These are phyloP conservation scores for Phyllosticta capitalensis DNA, from an alignment of 2,329 filamentous ascomycete species.

Conservation along the genomic window DNA sequence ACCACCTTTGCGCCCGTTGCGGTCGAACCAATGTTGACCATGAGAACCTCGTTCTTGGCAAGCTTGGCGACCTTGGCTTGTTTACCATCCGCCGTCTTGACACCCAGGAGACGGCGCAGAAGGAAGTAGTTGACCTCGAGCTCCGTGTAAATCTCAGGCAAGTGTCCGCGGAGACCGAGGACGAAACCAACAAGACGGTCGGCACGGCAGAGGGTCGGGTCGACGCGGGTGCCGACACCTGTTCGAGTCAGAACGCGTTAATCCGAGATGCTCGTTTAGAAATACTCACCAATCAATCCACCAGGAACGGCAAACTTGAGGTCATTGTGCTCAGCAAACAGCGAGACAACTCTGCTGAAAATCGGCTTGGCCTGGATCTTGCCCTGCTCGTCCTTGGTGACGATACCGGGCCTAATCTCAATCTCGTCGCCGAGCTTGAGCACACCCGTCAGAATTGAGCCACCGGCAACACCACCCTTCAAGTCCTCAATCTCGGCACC, in stretches of 20 bases:
- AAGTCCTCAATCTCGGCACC: constrained; percentile 97
- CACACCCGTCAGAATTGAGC: constrained; percentile 91
- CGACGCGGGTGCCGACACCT: constrained; percentile 91
- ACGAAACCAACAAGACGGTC: constrained; percentile 99
- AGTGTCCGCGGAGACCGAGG: constrained; percentile 81
- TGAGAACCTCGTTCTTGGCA: constrained; percentile 96
- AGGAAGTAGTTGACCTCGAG: constrained; percentile 99
- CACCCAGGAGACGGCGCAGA: constrained; percentile 84
- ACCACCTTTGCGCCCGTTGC: constrained; percentile 96
- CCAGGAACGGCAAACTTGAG: constrained; percentile 97
- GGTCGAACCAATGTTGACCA: constrained; percentile 99
- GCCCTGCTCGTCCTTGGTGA: constrained; percentile 87
- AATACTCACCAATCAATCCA: constrained; percentile 64
- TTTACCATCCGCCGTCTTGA: constrained; percentile 96
- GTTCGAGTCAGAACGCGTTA: background rate
- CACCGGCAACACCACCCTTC: constrained; percentile 97
- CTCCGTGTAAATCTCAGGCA: constrained; percentile 96
- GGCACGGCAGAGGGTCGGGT: constrained; percentile 94
- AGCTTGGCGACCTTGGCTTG: constrained; percentile 99
- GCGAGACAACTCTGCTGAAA: constrained; percentile 85
- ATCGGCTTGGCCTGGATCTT: constrained; percentile 95
- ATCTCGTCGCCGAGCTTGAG: constrained; percentile 97
- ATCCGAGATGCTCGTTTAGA: background rate
- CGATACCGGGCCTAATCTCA: constrained; percentile 97
- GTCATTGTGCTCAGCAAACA: constrained; percentile 97